phyloP scores from a whole-genome alignment of 2,329 filamentous ascomycete species.

The Paraconiothyrium brasiliense region DNA sequence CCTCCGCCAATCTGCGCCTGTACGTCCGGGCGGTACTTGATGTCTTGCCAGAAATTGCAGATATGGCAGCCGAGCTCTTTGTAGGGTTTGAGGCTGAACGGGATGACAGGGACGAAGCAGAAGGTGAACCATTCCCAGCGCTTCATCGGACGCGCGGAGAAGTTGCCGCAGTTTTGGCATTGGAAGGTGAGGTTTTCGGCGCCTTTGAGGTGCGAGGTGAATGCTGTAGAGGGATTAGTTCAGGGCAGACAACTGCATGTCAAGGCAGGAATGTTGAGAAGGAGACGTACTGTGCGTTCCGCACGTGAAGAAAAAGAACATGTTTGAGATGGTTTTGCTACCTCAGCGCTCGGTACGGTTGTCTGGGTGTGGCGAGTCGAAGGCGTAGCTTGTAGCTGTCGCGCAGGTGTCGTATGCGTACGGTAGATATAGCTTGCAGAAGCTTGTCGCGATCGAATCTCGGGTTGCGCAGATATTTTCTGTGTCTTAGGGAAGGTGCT shows the following conservation, averaged over 20 bases:
- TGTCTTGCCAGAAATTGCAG: slow-evolving; percentile 76
- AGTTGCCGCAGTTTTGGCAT: slow-evolving; percentile 64
- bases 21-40: slow-evolving; percentile 55
- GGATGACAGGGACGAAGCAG: slow-evolving; percentile 79
- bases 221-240: slow-evolving; percentile 47
- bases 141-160: slow-evolving; percentile 55
- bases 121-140: slow-evolving; percentile 76
- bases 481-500: neutral
- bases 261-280: neutral
- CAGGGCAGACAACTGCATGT: slow-evolving; percentile 5
- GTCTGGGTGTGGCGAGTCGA: neutral
- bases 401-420: neutral
- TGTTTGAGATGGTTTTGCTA: slow-evolving; percentile 25
- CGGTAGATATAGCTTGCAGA: neutral
- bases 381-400: neutral
- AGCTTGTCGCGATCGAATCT: neutral
- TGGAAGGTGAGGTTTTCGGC: slow-evolving; percentile 61
- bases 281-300: slow-evolving; percentile 56
- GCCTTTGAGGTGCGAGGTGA: slow-evolving; percentile 56
- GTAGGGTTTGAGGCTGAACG: slow-evolving; percentile 67
- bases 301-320: slow-evolving; percentile 63
- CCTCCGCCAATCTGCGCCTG: slow-evolving; percentile 38
- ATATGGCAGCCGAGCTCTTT: slow-evolving; percentile 77
- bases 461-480: neutral
- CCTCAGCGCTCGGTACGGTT: slow-evolving; percentile 7